phyloP scores from a whole-genome alignment of 2,329 filamentous ascomycete species.

The Phyllosticta paracitricarpa region DNA sequence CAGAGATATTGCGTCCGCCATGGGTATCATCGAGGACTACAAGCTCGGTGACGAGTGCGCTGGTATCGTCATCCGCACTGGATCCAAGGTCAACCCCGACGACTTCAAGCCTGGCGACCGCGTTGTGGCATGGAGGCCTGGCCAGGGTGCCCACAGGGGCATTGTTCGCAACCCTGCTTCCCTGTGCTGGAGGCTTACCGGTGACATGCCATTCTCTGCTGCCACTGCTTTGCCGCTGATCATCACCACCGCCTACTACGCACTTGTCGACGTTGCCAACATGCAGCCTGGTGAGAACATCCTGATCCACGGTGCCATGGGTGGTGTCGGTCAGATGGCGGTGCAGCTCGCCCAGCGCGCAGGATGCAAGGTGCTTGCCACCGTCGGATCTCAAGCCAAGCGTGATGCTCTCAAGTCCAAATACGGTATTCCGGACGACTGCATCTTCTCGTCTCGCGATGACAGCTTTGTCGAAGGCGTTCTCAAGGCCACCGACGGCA shows the following conservation, averaged over 20 bases:
- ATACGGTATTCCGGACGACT: conserved; percentile 17
- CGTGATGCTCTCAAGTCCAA: conserved; percentile 14
- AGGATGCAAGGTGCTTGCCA: conserved; percentile 18
- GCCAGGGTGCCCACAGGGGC: neutral
- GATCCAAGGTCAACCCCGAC: conserved; percentile 3
- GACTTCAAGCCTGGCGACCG: conserved; percentile 10
- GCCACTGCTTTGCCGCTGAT: conserved; percentile 11
- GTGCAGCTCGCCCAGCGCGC: conserved; percentile 17
- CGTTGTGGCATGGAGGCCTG: neutral
- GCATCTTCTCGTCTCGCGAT: conserved; percentile 22
- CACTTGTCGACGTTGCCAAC: conserved; percentile 20
- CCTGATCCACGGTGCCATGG: conserved; percentile 22
- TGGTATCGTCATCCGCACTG: conserved; percentile 14
- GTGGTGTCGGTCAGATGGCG: conserved; percentile 22
- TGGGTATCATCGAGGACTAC: conserved; percentile 13
- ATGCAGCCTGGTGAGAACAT: conserved; percentile 24
- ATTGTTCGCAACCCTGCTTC: neutral
- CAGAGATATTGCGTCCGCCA: conserved; percentile 10
- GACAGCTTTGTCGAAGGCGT: conserved; percentile 19
- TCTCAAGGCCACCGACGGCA: conserved; percentile 16
- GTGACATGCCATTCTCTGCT: conserved; percentile 4
- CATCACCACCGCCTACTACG: conserved; percentile 16
- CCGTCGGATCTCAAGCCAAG: conserved; percentile 19
- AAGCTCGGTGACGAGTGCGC: conserved; percentile 11
- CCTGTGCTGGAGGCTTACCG: neutral